Percentiles rank a stretch among this genome's conserved stretches.
phyloP scores from a whole-genome alignment of 148 eudicot species.

The Camellia granthamiana region DNA sequence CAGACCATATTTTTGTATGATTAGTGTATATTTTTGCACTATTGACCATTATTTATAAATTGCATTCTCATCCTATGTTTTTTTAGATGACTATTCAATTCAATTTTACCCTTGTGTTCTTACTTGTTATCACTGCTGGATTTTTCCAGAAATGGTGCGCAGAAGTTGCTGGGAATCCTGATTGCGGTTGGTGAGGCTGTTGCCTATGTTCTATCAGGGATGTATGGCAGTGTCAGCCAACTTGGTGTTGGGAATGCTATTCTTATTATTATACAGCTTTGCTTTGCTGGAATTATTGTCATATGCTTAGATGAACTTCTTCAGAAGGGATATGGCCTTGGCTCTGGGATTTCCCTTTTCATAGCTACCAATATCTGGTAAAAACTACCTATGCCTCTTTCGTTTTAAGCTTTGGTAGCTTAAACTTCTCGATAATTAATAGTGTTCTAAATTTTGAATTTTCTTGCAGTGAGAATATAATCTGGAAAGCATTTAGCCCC shows the following conservation, averaged over 20 bases:
- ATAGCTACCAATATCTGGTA: constrained; percentile 90
- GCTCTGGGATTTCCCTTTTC: constrained; percentile 83
- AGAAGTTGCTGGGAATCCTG: constrained; percentile 77
- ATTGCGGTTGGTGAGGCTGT: constrained; percentile 90
- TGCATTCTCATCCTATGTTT: background rate
- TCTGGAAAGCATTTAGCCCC: constrained; percentile 93
- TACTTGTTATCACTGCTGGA: constrained; percentile 3
- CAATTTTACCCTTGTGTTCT: background rate
- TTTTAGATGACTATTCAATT: background rate
- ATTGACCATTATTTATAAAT: background rate
- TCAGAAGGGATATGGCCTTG: constrained; percentile 90
- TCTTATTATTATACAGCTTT: constrained; percentile 74
- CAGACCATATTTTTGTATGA: background rate
- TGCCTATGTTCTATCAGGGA: constrained; percentile 88
- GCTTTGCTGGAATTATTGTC: constrained; percentile 83
- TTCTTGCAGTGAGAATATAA: constrained; percentile 66
- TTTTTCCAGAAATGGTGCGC: constrained; percentile 64
- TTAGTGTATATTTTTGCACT: background rate
- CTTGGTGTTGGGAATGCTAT: constrained; percentile 82
- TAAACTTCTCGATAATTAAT: background rate
- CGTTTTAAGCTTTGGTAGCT: background rate
- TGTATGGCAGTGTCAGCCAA: constrained; percentile 81
- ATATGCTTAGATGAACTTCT: constrained; percentile 89
- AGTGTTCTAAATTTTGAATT: constrained; percentile 8
- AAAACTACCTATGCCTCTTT: constrained; percentile 13